phyloP scores from a whole-genome alignment of 2,329 filamentous ascomycete genomes.

The Chrysosporium keratinophilum region DNA sequence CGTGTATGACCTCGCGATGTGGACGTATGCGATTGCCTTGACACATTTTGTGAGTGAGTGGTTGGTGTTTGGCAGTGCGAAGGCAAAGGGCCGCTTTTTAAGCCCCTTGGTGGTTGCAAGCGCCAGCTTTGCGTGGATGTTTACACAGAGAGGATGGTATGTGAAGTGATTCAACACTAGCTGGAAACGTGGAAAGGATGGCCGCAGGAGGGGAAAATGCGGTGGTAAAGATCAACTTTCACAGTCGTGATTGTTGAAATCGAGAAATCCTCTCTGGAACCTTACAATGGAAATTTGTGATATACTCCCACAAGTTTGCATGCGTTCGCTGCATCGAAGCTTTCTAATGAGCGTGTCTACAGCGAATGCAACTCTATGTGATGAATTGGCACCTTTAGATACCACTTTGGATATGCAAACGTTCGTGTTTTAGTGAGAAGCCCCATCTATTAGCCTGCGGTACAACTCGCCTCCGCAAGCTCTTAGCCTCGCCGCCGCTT shows the following conservation, averaged over 20 bases:
- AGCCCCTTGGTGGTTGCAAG: constrained; percentile 50
- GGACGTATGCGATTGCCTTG: constrained; percentile 70
- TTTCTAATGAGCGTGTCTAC: not conserved
- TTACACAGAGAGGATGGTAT: constrained; percentile 42
- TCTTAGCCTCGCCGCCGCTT: constrained; percentile 69
- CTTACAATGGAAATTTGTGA: no score
- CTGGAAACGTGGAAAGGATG: not conserved
- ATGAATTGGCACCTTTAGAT: not conserved
- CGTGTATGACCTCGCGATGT: constrained; percentile 69
- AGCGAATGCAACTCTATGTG: not conserved
- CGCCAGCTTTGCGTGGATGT: constrained; percentile 51
- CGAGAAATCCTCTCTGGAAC: not conserved
- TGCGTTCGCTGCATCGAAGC: no score
- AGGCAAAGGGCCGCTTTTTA: constrained; percentile 49
- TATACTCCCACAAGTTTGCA: no score
- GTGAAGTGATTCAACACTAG: constrained; percentile 15
- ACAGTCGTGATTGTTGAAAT: not conserved
- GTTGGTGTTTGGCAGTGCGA: constrained; percentile 65
- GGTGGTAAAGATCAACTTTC: not conserved
- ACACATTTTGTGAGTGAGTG: constrained; percentile 73
- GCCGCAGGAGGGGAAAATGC: not conserved
- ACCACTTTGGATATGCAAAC: not conserved
- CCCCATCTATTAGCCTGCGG: constrained; percentile 48
- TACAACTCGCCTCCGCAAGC: constrained; percentile 74
- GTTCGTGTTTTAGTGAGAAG: not conserved